phyloP scores from a whole-genome alignment of 1,139 yeast genomes.

The Meyerozyma elateridarum region DNA sequence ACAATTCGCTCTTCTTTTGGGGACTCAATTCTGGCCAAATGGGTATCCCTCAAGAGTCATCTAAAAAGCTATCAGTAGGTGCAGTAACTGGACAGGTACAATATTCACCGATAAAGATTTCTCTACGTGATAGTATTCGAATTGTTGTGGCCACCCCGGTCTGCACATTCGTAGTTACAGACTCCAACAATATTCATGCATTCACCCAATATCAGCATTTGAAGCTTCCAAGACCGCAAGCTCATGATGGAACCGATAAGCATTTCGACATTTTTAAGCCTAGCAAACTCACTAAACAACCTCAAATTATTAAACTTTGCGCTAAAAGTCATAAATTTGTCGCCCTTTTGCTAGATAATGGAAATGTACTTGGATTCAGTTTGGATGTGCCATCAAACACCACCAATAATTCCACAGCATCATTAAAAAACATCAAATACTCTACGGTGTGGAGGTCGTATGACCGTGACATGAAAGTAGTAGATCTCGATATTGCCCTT shows the following conservation, averaged over 20 bases:
- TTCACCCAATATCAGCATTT: constrained; percentile 56
- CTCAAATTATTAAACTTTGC: constrained; percentile 28
- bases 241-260: constrained; percentile 27
- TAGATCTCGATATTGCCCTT: constrained; percentile 62
- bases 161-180: constrained; percentile 64
- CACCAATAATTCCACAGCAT: too few species aligned
- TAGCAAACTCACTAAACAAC: constrained; percentile 38
- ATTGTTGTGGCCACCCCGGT: constrained; percentile 64
- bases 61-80: constrained; percentile 21
- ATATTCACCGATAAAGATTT: constrained; percentile 39
- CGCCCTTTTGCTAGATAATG: constrained; percentile 46
- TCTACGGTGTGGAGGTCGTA: constrained; percentile 50
- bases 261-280: constrained; percentile 55
- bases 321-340: constrained; percentile 33
- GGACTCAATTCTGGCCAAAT: constrained; percentile 86
- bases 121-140: constrained; percentile 48
- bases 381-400: constrained; percentile 12
- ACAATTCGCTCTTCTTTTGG: constrained; percentile 58
- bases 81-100: constrained; percentile 32
- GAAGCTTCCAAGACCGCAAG: constrained; percentile 39
- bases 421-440: constrained; percentile 33
- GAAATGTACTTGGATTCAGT: constrained; percentile 43
- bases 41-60: constrained; percentile 42
- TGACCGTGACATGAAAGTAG: constrained; percentile 43
- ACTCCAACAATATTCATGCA: constrained; percentile 57